A percentile compares a stretch with the other conserved stretches of the same genome.
Evolutionary conservation across 2,329 filamentous ascomycete genomes (phyloP).

Genomic region (Claviceps cyperi): DNA sequence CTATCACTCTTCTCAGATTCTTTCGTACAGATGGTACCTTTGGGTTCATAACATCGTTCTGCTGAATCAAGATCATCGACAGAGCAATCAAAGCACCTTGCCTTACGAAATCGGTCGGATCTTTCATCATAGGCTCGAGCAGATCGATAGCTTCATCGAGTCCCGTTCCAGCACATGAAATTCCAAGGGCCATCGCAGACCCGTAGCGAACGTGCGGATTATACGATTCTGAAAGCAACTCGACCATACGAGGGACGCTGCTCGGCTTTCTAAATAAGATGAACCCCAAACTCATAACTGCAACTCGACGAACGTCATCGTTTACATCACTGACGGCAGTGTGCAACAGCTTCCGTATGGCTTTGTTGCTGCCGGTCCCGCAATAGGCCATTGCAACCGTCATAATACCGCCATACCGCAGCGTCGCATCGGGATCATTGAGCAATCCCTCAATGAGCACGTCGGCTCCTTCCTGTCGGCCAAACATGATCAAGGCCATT

Average conservation of each 20-base stretch:
- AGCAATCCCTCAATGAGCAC: conserved; percentile 87
- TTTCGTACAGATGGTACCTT: conserved; percentile 87
- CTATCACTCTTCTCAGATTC: conserved; percentile 83
- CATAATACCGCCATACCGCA: conserved; percentile 96
- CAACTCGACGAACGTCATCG: conserved; percentile 88
- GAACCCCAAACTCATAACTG: conserved; percentile 95
- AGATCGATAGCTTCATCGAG: conserved; percentile 93
- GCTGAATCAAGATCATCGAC: conserved; percentile 98
- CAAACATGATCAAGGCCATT: conserved; percentile 98
- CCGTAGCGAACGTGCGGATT: conserved; percentile 97
- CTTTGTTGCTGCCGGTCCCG: conserved; percentile 95
- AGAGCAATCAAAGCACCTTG: conserved; percentile 90
- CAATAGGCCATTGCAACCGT: conserved; percentile 97
- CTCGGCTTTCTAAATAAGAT: conserved; percentile 96
- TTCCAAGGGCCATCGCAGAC: conserved; percentile 94
- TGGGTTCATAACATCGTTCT: conserved; percentile 97
- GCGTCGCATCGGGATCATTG: conserved; percentile 81
- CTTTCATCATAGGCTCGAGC: conserved; percentile 98
- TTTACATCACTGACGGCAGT: conserved; percentile 96
- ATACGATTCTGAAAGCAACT: conserved; percentile 94
- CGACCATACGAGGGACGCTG: conserved; percentile 96
- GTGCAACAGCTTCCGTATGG: conserved; percentile 87
- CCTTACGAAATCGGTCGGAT: conserved; percentile 94
- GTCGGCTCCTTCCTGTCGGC: conserved; percentile 85
- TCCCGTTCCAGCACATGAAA: conserved; percentile 92